Base-by-base conservation (phyloP, 106 monocot genomes). In the Gastrodia elata region DNA sequence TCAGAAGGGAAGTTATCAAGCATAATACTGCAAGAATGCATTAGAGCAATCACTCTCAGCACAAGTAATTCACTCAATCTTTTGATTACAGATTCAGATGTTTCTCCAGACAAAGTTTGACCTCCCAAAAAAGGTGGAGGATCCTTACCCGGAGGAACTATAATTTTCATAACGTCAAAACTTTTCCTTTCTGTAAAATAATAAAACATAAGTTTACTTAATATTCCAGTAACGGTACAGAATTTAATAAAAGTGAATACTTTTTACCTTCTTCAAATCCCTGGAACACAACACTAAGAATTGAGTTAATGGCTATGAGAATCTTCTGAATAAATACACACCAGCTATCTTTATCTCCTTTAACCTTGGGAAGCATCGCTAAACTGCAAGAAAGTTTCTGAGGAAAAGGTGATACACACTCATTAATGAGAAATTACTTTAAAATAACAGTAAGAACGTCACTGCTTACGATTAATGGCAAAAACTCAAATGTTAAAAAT, bases 241-340 rank as follows among this genome's bases (percentile, higher is more conserved):
- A 40, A 40, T 39, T 24, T 20, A 40, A 41, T 25, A 25, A 39
- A 15, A 24, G 24, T 69, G 38, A 11, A 20, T 8, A 38, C 1
- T 24, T 40, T 73, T 36, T 78, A 97, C 97, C 91, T 81, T 90
- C 88, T 82, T 93, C 93, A 74, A 98, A 15, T 75, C 91, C 93
- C 78, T 86, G 67, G 43, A 98, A 93, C 28, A 83, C 88, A 74
- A 85, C 84, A 78, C 77, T 85, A 48, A 98, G 64, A 79, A 82
- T 78, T 9, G 16, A 68, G 72, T 84, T 84, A 77, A 98, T 85
- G 11, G 69, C 75, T 39, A 93, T 82, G 38, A 98, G 42, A 80
- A 93, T 77, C 83, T 79, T 91, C 44, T 86, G 81, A 74, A 98
- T 81, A 81, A 91, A 80, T 8, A 87, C 33, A 15, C 75, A 85